Base-by-base conservation (phyloP, 2,329 filamentous ascomycete genomes). In the Phialocephala subalpina region DNA sequence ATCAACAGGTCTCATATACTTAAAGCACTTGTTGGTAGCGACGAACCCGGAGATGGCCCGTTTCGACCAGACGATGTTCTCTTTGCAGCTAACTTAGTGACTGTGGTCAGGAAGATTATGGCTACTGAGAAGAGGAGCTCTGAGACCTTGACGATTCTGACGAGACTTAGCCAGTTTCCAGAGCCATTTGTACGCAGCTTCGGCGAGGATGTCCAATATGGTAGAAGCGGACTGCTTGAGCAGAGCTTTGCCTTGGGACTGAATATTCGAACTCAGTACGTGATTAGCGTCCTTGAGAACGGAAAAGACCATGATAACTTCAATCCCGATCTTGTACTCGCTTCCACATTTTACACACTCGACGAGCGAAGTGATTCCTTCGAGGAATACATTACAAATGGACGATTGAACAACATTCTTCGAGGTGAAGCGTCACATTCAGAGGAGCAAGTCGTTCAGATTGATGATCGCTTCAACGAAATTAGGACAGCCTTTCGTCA, bases 241-340 rank as follows among this genome's bases (percentile, higher is more conserved):
- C 69, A 80, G 52, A 85, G 83, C 0, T 83, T 86, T 63, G 72
- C 80, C 3, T 69, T 87, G 25, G 83, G 80, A 1, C 73, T 88
- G 7, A 82, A 85, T 7, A 78, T 89, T 25, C 81, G 86, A 2
- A 87, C 85, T 1, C 86, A 89, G 67, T 77, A 81, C 12, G 77
- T 82, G n/a, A 82, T 87, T 47, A 67, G 78, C n/a, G 73, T 78
- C 6, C 72, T 85, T 3, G 73, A 78, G 47, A 74, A 73, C 8
- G 68, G 76, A 35, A 64, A 76, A 33, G 70, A 75, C 5, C 47
- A 65, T 5, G 66, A 70, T 1, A 70, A 69, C 9, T 82, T 80
- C 56, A 72, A 82, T 66, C 80, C 82, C 3, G 73, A 80, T 14
- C 71, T 73, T 11, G 71, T 80, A 14, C 64, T 87, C 3, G 67